Evolutionary conservation across 1,139 yeast species (phyloP).

Genomic region (Debaryomyces nepalensis): DNA sequence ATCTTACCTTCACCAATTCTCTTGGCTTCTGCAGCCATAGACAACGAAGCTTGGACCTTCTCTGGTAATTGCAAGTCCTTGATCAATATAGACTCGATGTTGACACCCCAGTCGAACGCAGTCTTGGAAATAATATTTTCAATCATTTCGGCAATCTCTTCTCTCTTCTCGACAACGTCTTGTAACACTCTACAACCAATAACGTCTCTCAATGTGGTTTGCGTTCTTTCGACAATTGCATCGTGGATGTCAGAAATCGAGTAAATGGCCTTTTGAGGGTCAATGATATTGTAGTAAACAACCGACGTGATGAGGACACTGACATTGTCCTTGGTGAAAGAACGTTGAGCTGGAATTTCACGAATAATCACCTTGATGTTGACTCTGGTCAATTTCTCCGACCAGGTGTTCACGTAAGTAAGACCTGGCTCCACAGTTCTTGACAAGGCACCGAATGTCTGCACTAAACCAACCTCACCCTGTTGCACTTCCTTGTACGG

Average conservation of each 20-base stretch:
- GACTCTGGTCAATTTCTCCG: slow-evolving; percentile 59
- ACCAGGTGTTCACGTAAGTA: slow-evolving; percentile 64
- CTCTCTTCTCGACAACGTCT: slow-evolving; percentile 77
- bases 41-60: slow-evolving; percentile 63
- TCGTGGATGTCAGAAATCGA: slow-evolving; percentile 58
- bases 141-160: slow-evolving; percentile 70
- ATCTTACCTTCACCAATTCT: slow-evolving; percentile 80
- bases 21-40: slow-evolving; percentile 79
- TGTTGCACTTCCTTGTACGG: slow-evolving; percentile 67
- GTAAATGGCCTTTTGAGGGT: slow-evolving; percentile 71
- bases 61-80: slow-evolving; percentile 66
- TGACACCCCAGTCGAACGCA: slow-evolving; percentile 75
- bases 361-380: slow-evolving; percentile 63
- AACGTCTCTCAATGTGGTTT: slow-evolving; percentile 75
- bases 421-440: slow-evolving; percentile 75
- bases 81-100: slow-evolving; percentile 69
- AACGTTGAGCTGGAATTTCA: slow-evolving; percentile 69
- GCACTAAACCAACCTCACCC: slow-evolving; percentile 73
- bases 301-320: slow-evolving; percentile 66
- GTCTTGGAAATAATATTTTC: slow-evolving; percentile 66
- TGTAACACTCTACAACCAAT: slow-evolving; percentile 70
- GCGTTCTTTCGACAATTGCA: slow-evolving; percentile 74
- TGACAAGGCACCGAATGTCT: slow-evolving; percentile 70
- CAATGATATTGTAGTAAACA: slow-evolving; percentile 67
- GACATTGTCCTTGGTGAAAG: slow-evolving; percentile 75